phyloP scores from a whole-genome alignment of 1,139 yeast species.

The Hansenula lynferdii region DNA sequence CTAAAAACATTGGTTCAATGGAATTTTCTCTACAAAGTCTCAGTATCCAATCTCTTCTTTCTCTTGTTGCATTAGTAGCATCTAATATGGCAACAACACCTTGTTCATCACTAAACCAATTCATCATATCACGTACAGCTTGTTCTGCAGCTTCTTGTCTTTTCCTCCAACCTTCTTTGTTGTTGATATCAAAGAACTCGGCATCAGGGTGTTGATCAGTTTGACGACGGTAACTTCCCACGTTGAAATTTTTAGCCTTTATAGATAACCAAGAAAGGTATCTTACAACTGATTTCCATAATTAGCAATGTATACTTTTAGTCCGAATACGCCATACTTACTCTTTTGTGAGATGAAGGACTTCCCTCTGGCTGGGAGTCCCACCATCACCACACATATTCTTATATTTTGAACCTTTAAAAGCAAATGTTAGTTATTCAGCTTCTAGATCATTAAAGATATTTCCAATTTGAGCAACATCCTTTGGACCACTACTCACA shows the following conservation, averaged over 20 bases:
- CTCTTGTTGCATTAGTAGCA: slow-evolving; percentile 76
- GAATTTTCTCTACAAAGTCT: slow-evolving; percentile 58
- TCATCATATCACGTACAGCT: slow-evolving; percentile 81
- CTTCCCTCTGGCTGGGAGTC: slow-evolving; percentile 66
- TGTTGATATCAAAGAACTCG: slow-evolving; percentile 70
- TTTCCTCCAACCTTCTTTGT: slow-evolving; percentile 55
- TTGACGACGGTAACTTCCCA: slow-evolving; percentile 76
- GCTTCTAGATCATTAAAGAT: too few relatives aligned
- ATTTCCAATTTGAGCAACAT: background rate
- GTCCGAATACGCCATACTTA: slow-evolving; percentile 5
- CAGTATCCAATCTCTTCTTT: slow-evolving; percentile 63
- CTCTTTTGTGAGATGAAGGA: slow-evolving; percentile 61
- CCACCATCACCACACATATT: slow-evolving; percentile 74
- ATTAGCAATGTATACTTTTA: background rate
- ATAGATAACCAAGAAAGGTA: slow-evolving; percentile 91
- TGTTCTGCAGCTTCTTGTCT: slow-evolving; percentile 65
- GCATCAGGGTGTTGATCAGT: slow-evolving; percentile 58
- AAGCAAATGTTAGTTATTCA: background rate
- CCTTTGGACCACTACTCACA: slow-evolving; percentile 27
- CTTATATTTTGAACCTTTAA: slow-evolving; percentile 59
- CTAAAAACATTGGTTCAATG: slow-evolving; percentile 88
- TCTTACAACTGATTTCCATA: slow-evolving; percentile 49
- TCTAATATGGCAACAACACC: slow-evolving; percentile 93
- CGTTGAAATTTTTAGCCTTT: slow-evolving; percentile 83
- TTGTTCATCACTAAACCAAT: slow-evolving; percentile 76